Evolutionary conservation across 345 rosid genomes (phyloP).

Genomic region (Clarkia xantiana): DNA sequence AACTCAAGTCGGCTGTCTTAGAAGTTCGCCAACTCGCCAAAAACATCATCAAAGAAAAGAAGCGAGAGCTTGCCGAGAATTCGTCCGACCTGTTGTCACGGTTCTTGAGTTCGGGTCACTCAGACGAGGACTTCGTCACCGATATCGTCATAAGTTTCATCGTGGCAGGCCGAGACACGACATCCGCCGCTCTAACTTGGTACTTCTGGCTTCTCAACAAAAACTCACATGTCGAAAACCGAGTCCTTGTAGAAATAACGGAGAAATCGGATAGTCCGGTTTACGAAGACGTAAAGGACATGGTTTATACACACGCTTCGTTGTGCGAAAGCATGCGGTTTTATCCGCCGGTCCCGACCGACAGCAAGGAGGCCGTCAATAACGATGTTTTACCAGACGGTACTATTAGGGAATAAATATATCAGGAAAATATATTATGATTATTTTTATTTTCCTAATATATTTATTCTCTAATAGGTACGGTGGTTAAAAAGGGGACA

Average conservation of each 20-base stretch:
- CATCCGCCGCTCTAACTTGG: conserved; percentile 58
- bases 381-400: conserved; percentile 19
- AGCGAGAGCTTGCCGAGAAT: conserved; percentile 10
- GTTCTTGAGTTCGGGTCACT: conserved; percentile 34
- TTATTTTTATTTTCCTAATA: too few species aligned
- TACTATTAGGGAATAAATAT: too few species aligned
- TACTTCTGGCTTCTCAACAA: conserved; percentile 40
- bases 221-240: conserved; percentile 22
- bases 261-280: too few species aligned
- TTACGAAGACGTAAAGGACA: conserved; percentile 8
- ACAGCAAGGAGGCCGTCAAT: conserved; percentile 16
- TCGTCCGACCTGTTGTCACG: conserved; percentile 35
- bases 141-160: conserved; percentile 48
- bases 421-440: too few species aligned
- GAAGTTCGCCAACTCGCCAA: conserved; percentile 31
- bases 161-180: conserved; percentile 53
- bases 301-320: conserved; percentile 12
- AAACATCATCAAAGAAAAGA: conserved; percentile 32
- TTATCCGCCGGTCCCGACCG: conserved; percentile 36
- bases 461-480: too few species aligned
- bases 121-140: conserved; percentile 22
- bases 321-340: conserved; percentile 19
- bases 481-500: conserved; percentile 23
- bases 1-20: conserved; percentile 1
- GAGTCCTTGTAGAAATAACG: conserved; percentile 24